phyloP scores from a whole-genome alignment of 2,329 filamentous ascomycete species.

The Trichoderma sp. region DNA sequence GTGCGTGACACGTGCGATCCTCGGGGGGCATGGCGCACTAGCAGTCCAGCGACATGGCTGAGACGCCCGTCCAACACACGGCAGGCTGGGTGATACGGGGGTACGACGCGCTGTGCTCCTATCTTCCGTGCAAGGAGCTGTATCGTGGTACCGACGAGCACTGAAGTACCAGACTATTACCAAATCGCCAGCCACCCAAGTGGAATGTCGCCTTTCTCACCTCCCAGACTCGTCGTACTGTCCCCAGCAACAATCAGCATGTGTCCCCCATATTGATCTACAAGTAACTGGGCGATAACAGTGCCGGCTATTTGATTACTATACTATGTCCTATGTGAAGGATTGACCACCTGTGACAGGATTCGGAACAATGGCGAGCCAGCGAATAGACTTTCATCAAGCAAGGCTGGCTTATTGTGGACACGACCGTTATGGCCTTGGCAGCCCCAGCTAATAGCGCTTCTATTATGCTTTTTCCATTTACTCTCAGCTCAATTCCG shows the following conservation, averaged over 20 bases:
- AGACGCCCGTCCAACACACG: conserved; percentile 3
- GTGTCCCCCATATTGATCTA: neutral
- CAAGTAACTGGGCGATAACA: neutral
- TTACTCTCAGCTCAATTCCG: neutral
- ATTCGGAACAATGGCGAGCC: conserved; percentile 15
- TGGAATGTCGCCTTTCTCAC: neutral
- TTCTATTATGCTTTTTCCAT: neutral
- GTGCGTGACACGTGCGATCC: conserved; percentile 29
- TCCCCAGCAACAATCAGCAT: neutral
- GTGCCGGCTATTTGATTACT: conserved; percentile 7
- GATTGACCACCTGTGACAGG: conserved; percentile 10
- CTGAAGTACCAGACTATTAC: neutral
- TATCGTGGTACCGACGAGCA: neutral
- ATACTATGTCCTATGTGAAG: neutral
- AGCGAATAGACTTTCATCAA: conserved; percentile 19
- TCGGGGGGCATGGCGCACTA: conserved; percentile 25
- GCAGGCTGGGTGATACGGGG: neutral
- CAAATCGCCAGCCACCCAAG: neutral
- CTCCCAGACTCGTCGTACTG: neutral
- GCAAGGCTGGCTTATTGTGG: conserved; percentile 22
- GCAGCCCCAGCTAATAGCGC: neutral
- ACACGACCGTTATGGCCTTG: neutral
- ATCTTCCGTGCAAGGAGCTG: neutral
- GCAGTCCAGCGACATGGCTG: conserved; percentile 2
- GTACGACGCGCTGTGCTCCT: neutral